Evolutionary conservation across 805 yeast genomes (phyloP), one percentile per base, ranked within the genome.

Genomic region (Metschnikowia santaceciliae): DNA sequence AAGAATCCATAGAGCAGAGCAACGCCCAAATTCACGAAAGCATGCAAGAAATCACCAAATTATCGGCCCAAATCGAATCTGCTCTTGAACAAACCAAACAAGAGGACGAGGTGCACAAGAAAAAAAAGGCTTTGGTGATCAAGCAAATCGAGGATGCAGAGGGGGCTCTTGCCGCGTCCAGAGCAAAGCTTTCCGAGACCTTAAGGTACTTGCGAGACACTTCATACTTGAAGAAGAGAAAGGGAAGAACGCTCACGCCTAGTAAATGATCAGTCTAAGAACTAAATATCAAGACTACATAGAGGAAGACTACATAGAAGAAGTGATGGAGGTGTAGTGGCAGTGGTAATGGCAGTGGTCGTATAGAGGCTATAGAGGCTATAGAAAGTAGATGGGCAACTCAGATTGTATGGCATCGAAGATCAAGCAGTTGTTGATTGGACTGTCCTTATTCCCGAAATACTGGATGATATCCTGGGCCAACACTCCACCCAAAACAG

Each of bases 381-480:
- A 43, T 49, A 57, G 51, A 23, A 55, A 57, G 48, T 82, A 90
- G 19, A 94, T 81, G 22, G 96, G 96, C 81, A 90, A 88, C 53
- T 83, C 84, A 41, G 83, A 76, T 17, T 76, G 74, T 15, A 75
- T 67, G 10, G 92, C 90, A 69, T 94, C 96, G 36, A 91, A 75
- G 0, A 92, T 69, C 56, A 88, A 75, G 47, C 88, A 75, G 64
- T 94, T 94, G 64, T 90, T 91, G 36, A 91, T 75, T 2, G 97
- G 96, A 39, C 83, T 76, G 59, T 88, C 90, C 57, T 84, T 81
- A 57, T 80, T 80, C 40, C 94, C 86, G 47, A 92, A 67, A 49
- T 78, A 82, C 69, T 94, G 94, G 42, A 94, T 86, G 13, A 90
- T 85, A 64, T 91, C 97, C 68, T 94, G 99, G 2, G 96, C 87